Conservation (phyloP, 768 basidiomycete species). For the Lenzites betulinus region DNA sequence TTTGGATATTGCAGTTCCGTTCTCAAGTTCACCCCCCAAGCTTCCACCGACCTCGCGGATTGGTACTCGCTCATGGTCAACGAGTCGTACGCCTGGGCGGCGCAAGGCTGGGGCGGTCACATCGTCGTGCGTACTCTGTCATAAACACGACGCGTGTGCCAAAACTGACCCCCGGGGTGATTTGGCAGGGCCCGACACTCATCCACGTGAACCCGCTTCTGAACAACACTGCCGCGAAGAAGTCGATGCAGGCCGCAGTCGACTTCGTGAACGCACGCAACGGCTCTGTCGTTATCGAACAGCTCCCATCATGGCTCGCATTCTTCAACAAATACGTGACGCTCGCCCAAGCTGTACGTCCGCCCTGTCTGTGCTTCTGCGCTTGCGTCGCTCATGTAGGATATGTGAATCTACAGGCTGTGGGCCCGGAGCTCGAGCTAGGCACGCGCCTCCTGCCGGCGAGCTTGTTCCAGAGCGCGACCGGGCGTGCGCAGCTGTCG, state of each 20-base stretch:
- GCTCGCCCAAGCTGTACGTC: constrained; percentile 3
- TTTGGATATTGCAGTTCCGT: constrained; percentile 25
- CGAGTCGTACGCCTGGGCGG: constrained; percentile 34
- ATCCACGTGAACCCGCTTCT: constrained; percentile 48
- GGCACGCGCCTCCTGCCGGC: constrained; percentile 33
- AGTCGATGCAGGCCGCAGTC: constrained; percentile 38
- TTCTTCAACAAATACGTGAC: constrained; percentile 37
- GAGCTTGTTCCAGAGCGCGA: constrained; percentile 27
- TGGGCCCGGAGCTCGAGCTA: constrained; percentile 29
- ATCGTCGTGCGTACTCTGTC: constrained; percentile 35
- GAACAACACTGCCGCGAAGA: constrained; percentile 37
- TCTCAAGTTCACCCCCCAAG: constrained; percentile 28
- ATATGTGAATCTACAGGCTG: constrained; percentile 12
- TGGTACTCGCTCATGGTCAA: constrained; percentile 36
- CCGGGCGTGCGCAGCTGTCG: constrained; percentile 26
- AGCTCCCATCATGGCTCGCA: constrained; percentile 24
- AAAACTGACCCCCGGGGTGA: neutral
- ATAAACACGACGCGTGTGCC: neutral
- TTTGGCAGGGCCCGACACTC: constrained; percentile 26
- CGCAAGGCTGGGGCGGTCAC: constrained; percentile 42
- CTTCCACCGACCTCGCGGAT: constrained; percentile 20
- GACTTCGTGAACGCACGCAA: constrained; percentile 33
- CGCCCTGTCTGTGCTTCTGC: neutral
- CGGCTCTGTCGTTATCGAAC: constrained; percentile 34
- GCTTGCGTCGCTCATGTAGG: neutral